phyloP scores from a whole-genome alignment of 2,329 filamentous ascomycete genomes.

The Neoscytalidium dimidiatum region DNA sequence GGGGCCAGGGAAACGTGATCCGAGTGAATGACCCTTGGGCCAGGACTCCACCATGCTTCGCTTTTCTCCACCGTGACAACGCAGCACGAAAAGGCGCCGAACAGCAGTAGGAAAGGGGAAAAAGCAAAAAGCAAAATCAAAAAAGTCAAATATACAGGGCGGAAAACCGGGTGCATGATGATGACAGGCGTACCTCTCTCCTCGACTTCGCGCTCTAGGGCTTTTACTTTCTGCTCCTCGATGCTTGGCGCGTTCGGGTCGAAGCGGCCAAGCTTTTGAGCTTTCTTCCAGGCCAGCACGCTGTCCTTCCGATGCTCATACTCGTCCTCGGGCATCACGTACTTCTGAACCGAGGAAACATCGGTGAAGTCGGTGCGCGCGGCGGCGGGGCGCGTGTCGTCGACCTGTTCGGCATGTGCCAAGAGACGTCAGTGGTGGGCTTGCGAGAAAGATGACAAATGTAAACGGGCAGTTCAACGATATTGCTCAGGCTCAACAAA shows the following conservation, averaged over 20 bases:
- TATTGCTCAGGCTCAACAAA: background rate
- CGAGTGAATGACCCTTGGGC: background rate
- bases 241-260: conserved; percentile 78
- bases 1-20: background rate
- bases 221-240: conserved; percentile 70
- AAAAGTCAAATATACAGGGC: background rate
- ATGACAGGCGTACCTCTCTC: conserved; percentile 54
- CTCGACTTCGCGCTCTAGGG: conserved; percentile 69
- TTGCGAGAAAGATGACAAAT: background rate
- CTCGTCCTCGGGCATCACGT: conserved; percentile 79
- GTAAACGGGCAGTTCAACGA: background rate
- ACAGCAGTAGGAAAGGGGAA: background rate
- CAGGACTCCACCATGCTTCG: background rate
- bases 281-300: conserved; percentile 92
- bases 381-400: conserved; percentile 74
- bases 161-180: background rate
- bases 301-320: conserved; percentile 87
- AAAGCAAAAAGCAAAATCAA: background rate
- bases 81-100: background rate
- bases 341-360: conserved; percentile 81
- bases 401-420: conserved; percentile 57
- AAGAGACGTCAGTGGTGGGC: background rate
- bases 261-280: conserved; percentile 94
- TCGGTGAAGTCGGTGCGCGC: conserved; percentile 80
- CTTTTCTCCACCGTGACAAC: background rate